Base-by-base conservation (phyloP, 139 green algal genomes). In the Coelastrella sp. region DNA sequence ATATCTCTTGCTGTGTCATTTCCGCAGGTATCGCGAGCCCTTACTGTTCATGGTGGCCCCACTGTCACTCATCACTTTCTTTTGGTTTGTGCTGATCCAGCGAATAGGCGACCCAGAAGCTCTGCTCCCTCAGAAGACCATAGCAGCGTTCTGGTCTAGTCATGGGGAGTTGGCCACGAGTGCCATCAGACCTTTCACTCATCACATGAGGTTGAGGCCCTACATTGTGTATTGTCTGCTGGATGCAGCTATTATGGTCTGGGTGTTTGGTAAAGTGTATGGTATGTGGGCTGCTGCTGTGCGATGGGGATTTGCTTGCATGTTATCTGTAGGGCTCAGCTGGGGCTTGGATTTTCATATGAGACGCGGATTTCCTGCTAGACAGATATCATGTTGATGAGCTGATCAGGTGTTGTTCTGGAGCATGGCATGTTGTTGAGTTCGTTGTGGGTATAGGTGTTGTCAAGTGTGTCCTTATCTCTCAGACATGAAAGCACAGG, bases 21-120 rank as follows among this genome's bases (percentile, higher is more conserved):
- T 45, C 30, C 67, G 73, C 73, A 81, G 73, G 73, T 25, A 81
- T 50, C 73, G 73, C 3, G 73, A 81, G 50, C 50, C 30, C 3
- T 67, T 53, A 41, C 73, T 81, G 50, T 60, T 81, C 21, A 40
- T 81, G 32, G 73, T 81, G 32, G 73, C 73, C 5, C 73, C 73
- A 0, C 8, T 50, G 30, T 60, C 30, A 35, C 13, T 57, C 9
- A 25, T 43, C 38, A 45, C 45, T 4, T 40, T 43, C 9, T 23
- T 48, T 5, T 38, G 37, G 59, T 30, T 66, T 1, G 27, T 23
- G n/a, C 27, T 64, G 17, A 64, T 64, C 3, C 53, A 64, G 23
- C 34, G 32, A 45, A 53, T 40, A 23, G 75, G 50, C 4, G 35
- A 50, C 7, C 75, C 50, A 19, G 34, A 60, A 5, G 34, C 67